These are phyloP conservation scores for Podospora appendiculata DNA, from an alignment of 495 filamentous ascomycete species.

Conservation along the genomic window DNA sequence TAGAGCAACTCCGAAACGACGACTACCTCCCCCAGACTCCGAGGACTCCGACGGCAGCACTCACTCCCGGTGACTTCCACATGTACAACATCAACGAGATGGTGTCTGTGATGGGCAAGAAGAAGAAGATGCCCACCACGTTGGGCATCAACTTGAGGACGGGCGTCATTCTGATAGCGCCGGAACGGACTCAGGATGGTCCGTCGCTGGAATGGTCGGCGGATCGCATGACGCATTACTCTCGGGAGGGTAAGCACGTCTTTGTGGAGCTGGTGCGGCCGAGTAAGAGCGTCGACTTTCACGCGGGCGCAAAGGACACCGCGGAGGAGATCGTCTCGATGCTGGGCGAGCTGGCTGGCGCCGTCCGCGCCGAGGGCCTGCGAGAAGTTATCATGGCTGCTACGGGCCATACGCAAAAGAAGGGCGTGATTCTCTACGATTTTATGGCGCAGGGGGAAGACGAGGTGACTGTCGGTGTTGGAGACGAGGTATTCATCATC, in stretches of 20 bases:
- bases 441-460: constrained; percentile 96
- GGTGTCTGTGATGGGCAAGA: constrained; percentile 86
- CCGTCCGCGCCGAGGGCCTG: constrained; percentile 73
- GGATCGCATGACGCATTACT: constrained; percentile 89
- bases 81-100: constrained; percentile 97
- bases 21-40: constrained; percentile 15
- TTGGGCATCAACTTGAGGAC: constrained; percentile 82
- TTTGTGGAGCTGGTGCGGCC: constrained; percentile 89
- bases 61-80: constrained; percentile 72
- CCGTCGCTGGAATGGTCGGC: constrained; percentile 87
- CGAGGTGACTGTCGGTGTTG: constrained; percentile 85
- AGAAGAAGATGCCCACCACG: constrained; percentile 95
- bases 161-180: constrained; percentile 82
- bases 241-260: constrained; percentile 94
- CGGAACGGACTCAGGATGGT: constrained; percentile 71
- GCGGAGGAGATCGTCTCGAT: constrained; percentile 84
- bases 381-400: constrained; percentile 80
- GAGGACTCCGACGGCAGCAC: constrained; percentile 22
- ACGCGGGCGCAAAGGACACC: constrained; percentile 95
- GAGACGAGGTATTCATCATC: constrained; percentile 84
- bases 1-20: constrained; percentile 12
- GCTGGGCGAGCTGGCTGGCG: constrained; percentile 84
- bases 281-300: constrained; percentile 90
- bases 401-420: constrained; percentile 54
- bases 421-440: constrained; percentile 84